A percentile compares a stretch with the other conserved stretches of the same genome.
phyloP scores from a whole-genome alignment of 306 rosid genomes.

The Casuarina glauca region DNA sequence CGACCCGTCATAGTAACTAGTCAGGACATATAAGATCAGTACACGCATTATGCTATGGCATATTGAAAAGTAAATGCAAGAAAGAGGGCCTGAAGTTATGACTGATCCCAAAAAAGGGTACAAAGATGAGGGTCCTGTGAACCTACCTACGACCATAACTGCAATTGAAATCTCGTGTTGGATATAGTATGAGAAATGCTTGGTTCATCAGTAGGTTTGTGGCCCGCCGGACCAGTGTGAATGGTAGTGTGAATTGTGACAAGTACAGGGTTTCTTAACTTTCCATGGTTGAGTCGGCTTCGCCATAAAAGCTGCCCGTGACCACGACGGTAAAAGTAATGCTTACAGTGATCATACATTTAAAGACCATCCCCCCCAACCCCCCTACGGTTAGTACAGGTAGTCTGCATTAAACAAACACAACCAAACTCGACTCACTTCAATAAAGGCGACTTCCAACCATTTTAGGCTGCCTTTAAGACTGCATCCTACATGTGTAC shows the following conservation, averaged over 20 bases:
- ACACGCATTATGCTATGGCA: constrained; percentile 1
- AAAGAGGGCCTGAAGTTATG: neutral
- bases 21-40: constrained; percentile 9
- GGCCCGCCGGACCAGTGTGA: no score
- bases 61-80: neutral
- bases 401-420: neutral
- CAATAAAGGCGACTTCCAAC: constrained; percentile 29
- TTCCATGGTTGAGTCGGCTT: neutral
- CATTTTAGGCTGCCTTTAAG: constrained; percentile 26
- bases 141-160: constrained; percentile 59
- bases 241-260: no score
- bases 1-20: constrained; percentile 63
- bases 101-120: neutral
- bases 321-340: constrained; percentile 20
- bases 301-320: neutral
- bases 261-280: no score
- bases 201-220: constrained; percentile 27
- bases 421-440: constrained; percentile 15
- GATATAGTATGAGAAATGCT: constrained; percentile 31
- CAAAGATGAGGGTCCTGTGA: constrained; percentile 57
- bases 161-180: constrained; percentile 57
- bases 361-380: constrained; percentile 21
- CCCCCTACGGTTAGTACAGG: neutral
- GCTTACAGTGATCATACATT: neutral
- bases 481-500: constrained; percentile 26